These are phyloP conservation scores for Phytophthora sp. DNA, from an alignment of 352 stramenopile genomes.

Conservation along the genomic window DNA sequence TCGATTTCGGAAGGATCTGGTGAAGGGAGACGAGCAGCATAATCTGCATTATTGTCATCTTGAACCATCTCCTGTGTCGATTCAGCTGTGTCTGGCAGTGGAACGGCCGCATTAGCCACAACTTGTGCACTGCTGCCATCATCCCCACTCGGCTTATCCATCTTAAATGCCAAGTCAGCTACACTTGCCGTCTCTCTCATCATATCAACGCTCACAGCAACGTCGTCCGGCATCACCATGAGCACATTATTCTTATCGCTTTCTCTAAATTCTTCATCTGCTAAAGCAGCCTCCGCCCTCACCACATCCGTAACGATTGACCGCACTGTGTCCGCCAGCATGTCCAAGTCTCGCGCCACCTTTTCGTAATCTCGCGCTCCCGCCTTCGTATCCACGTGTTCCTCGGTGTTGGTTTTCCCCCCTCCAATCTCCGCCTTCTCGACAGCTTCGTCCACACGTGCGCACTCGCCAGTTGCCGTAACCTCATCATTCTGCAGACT, in stretches of 20 bases:
- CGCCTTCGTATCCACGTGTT: not conserved
- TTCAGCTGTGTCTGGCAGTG: not conserved
- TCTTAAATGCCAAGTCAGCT: not conserved
- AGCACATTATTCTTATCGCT: not conserved
- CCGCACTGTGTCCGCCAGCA: conserved; percentile 67
- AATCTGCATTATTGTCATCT: not conserved
- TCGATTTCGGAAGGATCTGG: not conserved
- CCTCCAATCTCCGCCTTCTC: not conserved
- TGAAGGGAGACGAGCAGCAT: not conserved
- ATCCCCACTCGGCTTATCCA: not conserved
- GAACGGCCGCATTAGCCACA: not conserved
- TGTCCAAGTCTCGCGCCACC: conserved; percentile 52
- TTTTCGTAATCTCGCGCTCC: not conserved
- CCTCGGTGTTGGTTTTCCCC: not conserved
- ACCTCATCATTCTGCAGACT: no score
- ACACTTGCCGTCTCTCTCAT: not conserved
- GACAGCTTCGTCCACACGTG: no score
- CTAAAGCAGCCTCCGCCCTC: conserved; percentile 4
- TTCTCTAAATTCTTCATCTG: not conserved
- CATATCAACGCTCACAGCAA: not conserved
- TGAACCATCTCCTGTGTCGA: not conserved
- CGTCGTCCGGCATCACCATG: not conserved
- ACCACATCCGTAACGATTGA: conserved; percentile 51
- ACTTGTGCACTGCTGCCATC: not conserved
- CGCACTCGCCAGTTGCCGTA: no score